A percentile compares a stretch with the other conserved stretches of the same genome.
These are phyloP conservation scores for Juncus inflexus DNA, from an alignment of 176 grass and related monocot genomes.

Conservation along the genomic window DNA sequence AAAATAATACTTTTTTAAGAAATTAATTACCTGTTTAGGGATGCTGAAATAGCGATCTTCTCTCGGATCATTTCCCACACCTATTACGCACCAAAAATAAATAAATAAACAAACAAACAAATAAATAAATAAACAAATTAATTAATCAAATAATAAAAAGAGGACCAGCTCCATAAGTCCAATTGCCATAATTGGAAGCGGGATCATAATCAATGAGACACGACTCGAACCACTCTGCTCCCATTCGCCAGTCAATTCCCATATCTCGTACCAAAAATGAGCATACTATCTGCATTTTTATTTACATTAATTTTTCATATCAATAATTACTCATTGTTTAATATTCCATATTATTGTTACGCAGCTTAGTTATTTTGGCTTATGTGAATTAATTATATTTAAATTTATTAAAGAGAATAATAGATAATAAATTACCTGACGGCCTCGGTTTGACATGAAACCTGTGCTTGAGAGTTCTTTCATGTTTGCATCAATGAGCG, in stretches of 20 bases:
- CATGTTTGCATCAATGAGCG: constrained; percentile 94
- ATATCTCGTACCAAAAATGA: constrained; percentile 96
- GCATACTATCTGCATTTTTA: constrained; percentile 67
- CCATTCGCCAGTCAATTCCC: constrained; percentile 90
- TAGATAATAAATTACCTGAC: constrained; percentile 42
- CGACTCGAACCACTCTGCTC: constrained; percentile 91
- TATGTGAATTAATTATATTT: no score
- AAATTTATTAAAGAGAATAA: background rate
- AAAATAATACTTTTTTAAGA: background rate
- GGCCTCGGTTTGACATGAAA: constrained; percentile 89
- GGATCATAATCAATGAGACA: constrained; percentile 87
- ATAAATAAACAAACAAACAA: background rate
- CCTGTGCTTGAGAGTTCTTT: constrained; percentile 73
- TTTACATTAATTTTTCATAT: no score
- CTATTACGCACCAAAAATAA: constrained; percentile 27
- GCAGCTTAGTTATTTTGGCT: no score
- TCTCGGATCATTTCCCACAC: constrained; percentile 89
- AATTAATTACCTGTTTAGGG: constrained; percentile 76
- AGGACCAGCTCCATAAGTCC: constrained; percentile 91
- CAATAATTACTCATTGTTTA: no score
- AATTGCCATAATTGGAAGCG: constrained; percentile 92
- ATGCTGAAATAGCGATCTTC: constrained; percentile 97
- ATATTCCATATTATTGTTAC: no score
- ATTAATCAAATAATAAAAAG: constrained; percentile 3
- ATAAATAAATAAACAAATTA: no score